Percentiles rank a stretch among this genome's conserved stretches.
These are phyloP conservation scores for Globisporangium lucens DNA, from an alignment of 352 stramenopile species.

Conservation along the genomic window DNA sequence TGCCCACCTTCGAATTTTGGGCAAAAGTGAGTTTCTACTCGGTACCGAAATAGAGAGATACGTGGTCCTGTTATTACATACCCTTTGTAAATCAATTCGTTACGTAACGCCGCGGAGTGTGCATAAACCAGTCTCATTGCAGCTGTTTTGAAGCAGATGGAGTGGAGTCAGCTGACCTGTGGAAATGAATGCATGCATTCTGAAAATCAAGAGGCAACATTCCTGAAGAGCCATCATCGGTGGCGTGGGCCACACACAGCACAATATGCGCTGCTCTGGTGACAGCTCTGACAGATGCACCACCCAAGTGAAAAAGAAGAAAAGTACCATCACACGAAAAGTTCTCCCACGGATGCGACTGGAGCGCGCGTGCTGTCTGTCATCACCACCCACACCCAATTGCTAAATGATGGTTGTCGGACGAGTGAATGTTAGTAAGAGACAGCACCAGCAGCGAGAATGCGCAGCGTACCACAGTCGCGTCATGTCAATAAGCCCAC, in stretches of 20 bases:
- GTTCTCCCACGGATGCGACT: background rate
- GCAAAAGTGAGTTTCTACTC: background rate
- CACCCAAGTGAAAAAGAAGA: background rate
- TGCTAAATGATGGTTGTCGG: background rate
- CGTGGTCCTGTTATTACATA: background rate
- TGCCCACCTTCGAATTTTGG: slow-evolving; percentile 8
- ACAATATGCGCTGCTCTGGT: background rate
- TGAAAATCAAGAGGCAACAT: background rate
- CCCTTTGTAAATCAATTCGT: background rate
- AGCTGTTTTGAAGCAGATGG: background rate
- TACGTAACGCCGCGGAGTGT: background rate
- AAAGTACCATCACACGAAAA: slow-evolving; percentile 9
- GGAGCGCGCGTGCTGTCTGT: background rate
- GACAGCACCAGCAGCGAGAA: background rate
- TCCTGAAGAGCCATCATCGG: background rate
- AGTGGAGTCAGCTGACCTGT: background rate
- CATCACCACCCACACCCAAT: background rate
- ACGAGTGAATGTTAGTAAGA: background rate
- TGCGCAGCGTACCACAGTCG: background rate
- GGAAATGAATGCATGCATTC: slow-evolving; percentile 9
- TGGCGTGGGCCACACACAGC: slow-evolving; percentile 6
- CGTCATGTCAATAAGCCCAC: background rate
- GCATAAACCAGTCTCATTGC: background rate
- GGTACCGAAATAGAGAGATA: background rate
- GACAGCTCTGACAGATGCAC: background rate